Conservation (phyloP, 2,329 filamentous ascomycete genomes). For the Dryadomyces sulphureus region DNA sequence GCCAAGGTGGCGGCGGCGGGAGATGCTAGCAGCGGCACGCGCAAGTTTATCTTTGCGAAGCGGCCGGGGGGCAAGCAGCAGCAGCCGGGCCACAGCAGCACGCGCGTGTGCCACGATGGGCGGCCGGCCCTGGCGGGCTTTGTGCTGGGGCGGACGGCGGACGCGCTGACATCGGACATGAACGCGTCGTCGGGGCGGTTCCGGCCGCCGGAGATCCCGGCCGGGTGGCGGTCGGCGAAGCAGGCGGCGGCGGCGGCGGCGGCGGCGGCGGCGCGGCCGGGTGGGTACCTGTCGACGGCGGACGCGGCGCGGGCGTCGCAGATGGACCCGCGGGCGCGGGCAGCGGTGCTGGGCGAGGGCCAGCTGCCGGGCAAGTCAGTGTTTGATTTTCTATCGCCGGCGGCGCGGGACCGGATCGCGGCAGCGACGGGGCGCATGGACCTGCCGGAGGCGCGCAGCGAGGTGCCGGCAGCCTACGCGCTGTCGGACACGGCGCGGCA, state of each 20-base stretch:
- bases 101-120: conserved; percentile 69
- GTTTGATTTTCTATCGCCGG: conserved; percentile 77
- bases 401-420: conserved; percentile 62
- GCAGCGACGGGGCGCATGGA: conserved; percentile 59
- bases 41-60: conserved; percentile 51
- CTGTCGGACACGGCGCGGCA: conserved; percentile 48
- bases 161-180: conserved; percentile 29
- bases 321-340: conserved; percentile 62
- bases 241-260: conserved; percentile 19
- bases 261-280: conserved; percentile 10
- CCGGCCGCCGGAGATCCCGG: conserved; percentile 51
- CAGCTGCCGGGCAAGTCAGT: conserved; percentile 82
- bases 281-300: conserved; percentile 47
- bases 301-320: conserved; percentile 66
- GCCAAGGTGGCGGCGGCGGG: conserved; percentile 28
- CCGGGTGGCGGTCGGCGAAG: conserved; percentile 58
- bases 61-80: conserved; percentile 30
- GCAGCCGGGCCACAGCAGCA: conserved; percentile 7
- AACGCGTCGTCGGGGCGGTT: conserved; percentile 31
- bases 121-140: conserved; percentile 70
- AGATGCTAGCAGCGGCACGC: conserved; percentile 32
- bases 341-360: conserved; percentile 66
- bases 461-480: conserved; percentile 52
- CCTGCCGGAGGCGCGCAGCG: conserved; percentile 63
- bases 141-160: conserved; percentile 43